Evolutionary conservation across 192 early-diverging fungal species (phyloP), one percentile per base, ranked within the genome.

Genomic region (Backusella parvicylindrica): DNA sequence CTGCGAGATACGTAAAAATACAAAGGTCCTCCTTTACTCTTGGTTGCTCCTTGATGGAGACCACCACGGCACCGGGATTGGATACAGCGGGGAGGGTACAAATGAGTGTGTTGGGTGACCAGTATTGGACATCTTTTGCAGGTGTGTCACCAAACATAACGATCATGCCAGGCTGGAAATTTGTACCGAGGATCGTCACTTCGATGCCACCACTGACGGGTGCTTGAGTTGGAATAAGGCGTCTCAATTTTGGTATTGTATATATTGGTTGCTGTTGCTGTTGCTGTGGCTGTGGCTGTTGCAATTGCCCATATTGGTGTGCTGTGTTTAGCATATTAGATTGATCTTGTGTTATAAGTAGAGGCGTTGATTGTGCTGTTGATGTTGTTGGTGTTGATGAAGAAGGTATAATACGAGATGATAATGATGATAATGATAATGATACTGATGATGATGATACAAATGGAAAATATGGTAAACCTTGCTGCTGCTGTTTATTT

Each of bases 161-260:
- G 0, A 84, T 88, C 60, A 87, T 43, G 82, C 95, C 75, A 77
- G 90, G 88, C 73, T 89, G 86, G 82, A 98, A 96, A 69, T 91
- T 90, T 23, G 85, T 87, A 7, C 96, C 96, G 7, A 92, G 81
- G n/a, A 98, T 86, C 13, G 95, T 95, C 3, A 97, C 84, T 38
- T 92, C 93, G 15, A 92, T 86, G 2, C 95, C 96, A 38, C 96
- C 96, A 79, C 86, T 88, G 47, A 93, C 84, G 0, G 96, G 95
- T 13, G 95, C 96, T 71, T 93, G 88, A 40, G 84, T 87, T 2
- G 96, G 96, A 67, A 94, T 92, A 76, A 98, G 74, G 65, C 93
- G 86, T 32, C 84, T 64, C 63, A 73, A 4, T 21, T 21, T 15
- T 0, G 72, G 63, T 16, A 16, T 21, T 35, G 28, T 15, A 13